A percentile compares a stretch with the other conserved stretches of the same genome.
Conservation (phyloP, 202 grass and related monocot species). For the Eragrostis tef region DNA sequence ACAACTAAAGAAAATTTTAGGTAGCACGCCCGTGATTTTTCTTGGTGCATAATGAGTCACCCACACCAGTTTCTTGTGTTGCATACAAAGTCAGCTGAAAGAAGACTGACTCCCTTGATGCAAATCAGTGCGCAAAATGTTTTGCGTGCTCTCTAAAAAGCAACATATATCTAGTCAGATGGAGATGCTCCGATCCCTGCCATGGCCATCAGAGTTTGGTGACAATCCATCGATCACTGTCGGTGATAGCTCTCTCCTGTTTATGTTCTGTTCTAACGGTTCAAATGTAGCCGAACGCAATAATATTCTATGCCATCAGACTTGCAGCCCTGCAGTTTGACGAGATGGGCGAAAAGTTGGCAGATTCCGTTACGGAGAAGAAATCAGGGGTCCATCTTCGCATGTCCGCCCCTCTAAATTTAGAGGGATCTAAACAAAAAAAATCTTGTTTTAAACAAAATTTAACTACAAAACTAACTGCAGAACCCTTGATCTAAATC, state of each 20-base stretch:
- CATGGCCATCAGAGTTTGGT: neutral
- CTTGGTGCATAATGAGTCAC: neutral
- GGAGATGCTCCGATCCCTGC: neutral
- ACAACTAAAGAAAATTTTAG: neutral
- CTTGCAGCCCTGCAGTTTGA: neutral
- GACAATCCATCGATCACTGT: neutral
- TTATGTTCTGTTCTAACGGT: neutral
- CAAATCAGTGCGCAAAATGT: no score
- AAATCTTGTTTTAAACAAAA: no score
- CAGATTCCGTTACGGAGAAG: constrained; percentile 3
- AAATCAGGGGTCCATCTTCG: no score
- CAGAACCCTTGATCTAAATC: no score
- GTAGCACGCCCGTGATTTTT: neutral
- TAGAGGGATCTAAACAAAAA: no score
- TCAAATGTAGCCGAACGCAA: neutral
- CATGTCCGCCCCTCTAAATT: no score
- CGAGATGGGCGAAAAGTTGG: constrained; percentile 9
- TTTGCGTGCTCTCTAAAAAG: no score
- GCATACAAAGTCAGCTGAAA: neutral
- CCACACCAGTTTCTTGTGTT: constrained; percentile 3
- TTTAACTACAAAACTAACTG: no score
- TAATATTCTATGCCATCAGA: neutral
- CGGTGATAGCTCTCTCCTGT: no score
- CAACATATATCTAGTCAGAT: no score
- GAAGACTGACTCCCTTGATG: no score